Evolutionary conservation across 352 stramenopile genomes (phyloP).

Genomic region (Pythium aphanidermatum): DNA sequence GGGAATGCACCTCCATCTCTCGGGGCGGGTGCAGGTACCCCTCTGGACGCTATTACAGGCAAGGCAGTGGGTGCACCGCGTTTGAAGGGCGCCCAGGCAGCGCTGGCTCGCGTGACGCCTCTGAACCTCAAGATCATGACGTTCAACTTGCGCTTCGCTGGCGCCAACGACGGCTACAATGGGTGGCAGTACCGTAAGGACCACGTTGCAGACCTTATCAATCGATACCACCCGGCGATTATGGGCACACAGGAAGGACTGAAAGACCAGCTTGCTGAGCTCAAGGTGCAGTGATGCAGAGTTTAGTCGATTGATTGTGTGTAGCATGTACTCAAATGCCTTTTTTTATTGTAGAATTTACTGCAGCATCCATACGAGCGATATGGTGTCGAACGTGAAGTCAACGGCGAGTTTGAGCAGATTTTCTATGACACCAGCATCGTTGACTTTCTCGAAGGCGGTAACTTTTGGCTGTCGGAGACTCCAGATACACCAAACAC

Average conservation of each 20-base stretch:
- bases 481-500: slow-evolving; percentile 21
- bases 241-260: slow-evolving; percentile 39
- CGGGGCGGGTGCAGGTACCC: neutral
- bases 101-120: slow-evolving; percentile 25
- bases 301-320: neutral
- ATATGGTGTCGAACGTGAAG: slow-evolving; percentile 27
- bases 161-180: slow-evolving; percentile 25
- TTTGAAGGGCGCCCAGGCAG: slow-evolving; percentile 29
- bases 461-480: slow-evolving; percentile 38
- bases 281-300: slow-evolving; percentile 6
- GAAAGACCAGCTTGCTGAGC: slow-evolving; percentile 28
- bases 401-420: slow-evolving; percentile 30
- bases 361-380: slow-evolving; percentile 28
- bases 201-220: slow-evolving; percentile 33
- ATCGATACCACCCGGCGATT: slow-evolving; percentile 28
- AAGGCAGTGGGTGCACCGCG: slow-evolving; percentile 27
- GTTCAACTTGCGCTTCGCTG: slow-evolving; percentile 34
- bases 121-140: slow-evolving; percentile 55
- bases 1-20: slow-evolving; percentile 11
- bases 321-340: too few relatives aligned
- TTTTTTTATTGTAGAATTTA: slow-evolving; percentile 4
- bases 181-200: slow-evolving; percentile 27
- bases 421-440: slow-evolving; percentile 36
- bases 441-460: slow-evolving; percentile 28
- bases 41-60: slow-evolving; percentile 14